A percentile compares a stretch with the other conserved stretches of the same genome.
These are phyloP conservation scores for Linnemannia hyalina DNA, from an alignment of 192 early-diverging fungal species.

Conservation along the genomic window DNA sequence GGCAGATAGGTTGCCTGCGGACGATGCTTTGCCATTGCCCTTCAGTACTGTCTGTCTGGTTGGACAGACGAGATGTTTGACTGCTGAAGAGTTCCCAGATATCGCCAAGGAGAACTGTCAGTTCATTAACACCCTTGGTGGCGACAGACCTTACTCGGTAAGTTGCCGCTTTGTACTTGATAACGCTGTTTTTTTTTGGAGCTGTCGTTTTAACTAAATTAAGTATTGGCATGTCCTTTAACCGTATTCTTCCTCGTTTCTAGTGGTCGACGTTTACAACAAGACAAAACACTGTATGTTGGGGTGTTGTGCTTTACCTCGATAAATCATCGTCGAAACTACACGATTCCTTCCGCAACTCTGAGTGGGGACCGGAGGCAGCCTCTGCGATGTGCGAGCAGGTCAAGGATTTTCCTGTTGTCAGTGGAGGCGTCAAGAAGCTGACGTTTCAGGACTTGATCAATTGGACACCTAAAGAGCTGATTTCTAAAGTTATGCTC, in stretches of 20 bases:
- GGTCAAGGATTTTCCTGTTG: constrained; percentile 14
- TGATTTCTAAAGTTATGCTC: constrained; percentile 29
- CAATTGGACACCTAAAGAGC: constrained; percentile 11
- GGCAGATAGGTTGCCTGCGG: not conserved
- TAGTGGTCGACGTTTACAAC: constrained; percentile 17
- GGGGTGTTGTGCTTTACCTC: not conserved
- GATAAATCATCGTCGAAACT: not conserved
- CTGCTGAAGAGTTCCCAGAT: not conserved
- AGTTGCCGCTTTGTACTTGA: not conserved
- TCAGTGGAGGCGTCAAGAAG: not conserved
- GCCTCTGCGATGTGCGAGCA: constrained; percentile 25
- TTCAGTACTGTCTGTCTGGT: constrained; percentile 1
- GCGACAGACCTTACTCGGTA: not conserved
- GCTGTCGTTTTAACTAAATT: not conserved
- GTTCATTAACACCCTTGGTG: not conserved
- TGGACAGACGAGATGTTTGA: not conserved
- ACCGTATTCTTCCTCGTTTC: not conserved
- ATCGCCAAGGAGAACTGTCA: not conserved
- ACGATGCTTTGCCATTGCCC: not conserved
- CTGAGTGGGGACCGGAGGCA: constrained; percentile 10
- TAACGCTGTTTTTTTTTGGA: not conserved
- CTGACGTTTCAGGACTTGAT: constrained; percentile 22
- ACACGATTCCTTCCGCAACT: not conserved
- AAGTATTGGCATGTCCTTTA: not conserved
- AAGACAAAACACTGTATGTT: not conserved